phyloP scores from a whole-genome alignment of 495 filamentous ascomycete species.

The Penicillium chermesinum region DNA sequence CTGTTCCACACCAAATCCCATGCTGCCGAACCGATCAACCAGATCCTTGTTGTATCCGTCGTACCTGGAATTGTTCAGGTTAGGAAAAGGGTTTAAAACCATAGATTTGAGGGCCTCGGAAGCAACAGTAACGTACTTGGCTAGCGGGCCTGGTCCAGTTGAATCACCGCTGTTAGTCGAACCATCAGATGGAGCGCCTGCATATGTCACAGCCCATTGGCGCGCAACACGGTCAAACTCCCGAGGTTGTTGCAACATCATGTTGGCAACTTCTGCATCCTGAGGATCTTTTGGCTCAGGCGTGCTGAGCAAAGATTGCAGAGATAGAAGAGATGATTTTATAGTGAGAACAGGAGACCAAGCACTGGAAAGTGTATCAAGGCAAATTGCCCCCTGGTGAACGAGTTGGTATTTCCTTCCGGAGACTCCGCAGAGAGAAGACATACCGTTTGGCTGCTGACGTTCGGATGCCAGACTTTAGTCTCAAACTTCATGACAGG shows the following conservation, averaged over 20 bases:
- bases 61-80: slow-evolving; percentile 58
- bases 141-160: slow-evolving; percentile 29
- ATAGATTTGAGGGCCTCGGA: too few species aligned
- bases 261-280: slow-evolving; percentile 90
- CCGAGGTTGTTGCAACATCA: slow-evolving; percentile 74
- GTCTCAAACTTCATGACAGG: slow-evolving; percentile 92
- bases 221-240: slow-evolving; percentile 79
- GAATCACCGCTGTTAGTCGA: slow-evolving; percentile 45
- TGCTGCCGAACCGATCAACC: slow-evolving; percentile 81
- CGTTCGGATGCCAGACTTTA: slow-evolving; percentile 96
- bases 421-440: slow-evolving; percentile 11
- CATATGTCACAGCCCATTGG: slow-evolving; percentile 84
- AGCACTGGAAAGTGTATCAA: slow-evolving; percentile 82
- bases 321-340: slow-evolving; percentile 86
- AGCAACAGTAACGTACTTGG: neutral
- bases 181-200: slow-evolving; percentile 63
- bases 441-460: slow-evolving; percentile 90
- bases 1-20: slow-evolving; percentile 89
- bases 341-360: slow-evolving; percentile 97
- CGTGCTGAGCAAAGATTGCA: slow-evolving; percentile 87
- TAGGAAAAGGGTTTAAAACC: too few species aligned
- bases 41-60: slow-evolving; percentile 83
- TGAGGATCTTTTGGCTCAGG: slow-evolving; percentile 97
- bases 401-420: neutral
- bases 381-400: slow-evolving; percentile 85